Evolutionary conservation across 2,329 filamentous ascomycete genomes (phyloP), one percentile per base, ranked within the genome.

Genomic region (Stemphylium beticola): DNA sequence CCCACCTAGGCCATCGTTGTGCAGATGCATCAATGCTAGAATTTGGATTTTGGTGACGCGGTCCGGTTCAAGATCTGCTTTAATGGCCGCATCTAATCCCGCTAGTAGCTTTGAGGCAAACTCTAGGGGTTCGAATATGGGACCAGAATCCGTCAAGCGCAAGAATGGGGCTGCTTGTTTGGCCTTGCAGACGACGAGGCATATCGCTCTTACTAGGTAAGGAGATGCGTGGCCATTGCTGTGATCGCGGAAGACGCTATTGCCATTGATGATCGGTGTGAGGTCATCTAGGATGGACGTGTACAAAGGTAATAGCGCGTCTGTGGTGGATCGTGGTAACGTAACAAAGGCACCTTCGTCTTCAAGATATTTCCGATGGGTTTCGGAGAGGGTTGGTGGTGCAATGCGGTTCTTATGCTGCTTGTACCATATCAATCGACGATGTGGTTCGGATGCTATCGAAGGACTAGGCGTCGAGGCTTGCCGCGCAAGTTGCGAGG

Each of bases 1-100:
- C 14, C 48, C 48, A 10, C 39, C 40, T 33, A 51, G 7, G 0
- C 48, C 48, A 4, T 51, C 48, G 12, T 51, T 51, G 8, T 51
- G 40, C 10, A 51, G 24, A 18, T 51, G 48, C 48, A 51, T 51
- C 33, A 51, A 20, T 44, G 40, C 48, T n/a, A 51, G 12, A 4
- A 51, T 51, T 24, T 45, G 48, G 9, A 51, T 33, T 17, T 51
- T 51, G 24, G 31, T 2, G 14, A 51, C 43, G 24, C 48, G 48
- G 26, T 51, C 34, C 7, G 48, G 48, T 12, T 51, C 48, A 4
- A 51, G 26, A 4, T 39, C 48, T 24, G 48, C 48, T 39, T 51
- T 51, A 3, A 51, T 45, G 7, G 40, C 48, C 10, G 48, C 48
- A 44, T 51, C 48, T 5, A 51, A 18, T 4, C 40, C 48, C 8